Evolutionary conservation across 352 stramenopile genomes (phyloP), one percentile per base, ranked within the genome.

Genomic region (Phytophthora capsici): DNA sequence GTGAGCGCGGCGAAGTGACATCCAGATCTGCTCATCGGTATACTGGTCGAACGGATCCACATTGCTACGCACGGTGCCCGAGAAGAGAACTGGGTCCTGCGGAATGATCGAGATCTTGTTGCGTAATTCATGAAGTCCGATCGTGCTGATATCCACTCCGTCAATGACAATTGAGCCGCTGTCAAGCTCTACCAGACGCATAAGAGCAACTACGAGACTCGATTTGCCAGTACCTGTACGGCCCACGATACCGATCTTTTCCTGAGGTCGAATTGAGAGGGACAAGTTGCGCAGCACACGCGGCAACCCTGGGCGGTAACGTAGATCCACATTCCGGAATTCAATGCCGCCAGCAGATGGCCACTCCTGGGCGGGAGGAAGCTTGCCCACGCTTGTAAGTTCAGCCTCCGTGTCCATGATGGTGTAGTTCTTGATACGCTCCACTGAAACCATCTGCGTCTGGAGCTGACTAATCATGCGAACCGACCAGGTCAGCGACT

Each of bases 21-120:
- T 75, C 76, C 89, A 82, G 40, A 99, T 90, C 48, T 97, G 85
- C 17, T 90, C 79, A 45, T 98, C 91, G 16, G 69, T 80, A 75
- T 91, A 97, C 62, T 96, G 65, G 22, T 88, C 73, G 65, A 98
- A 98, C 16, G 96, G 96, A 66, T 99, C 95, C 26, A 99, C 60
- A 52, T 98, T 98, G 51, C 78, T 89, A 17, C 93, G 82, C 32
- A 99, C 77, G 1, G 82, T 94, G n/a, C 97, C 96, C 7, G 84
- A 93, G 72, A 99, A 99, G 36, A 99, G 67, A 3, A 98, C 91
- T 14, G 97, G 96, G 56, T 99, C 93, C 72, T 99, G 95, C 4
- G 91, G 90, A 25, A 97, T 98, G 46, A 99, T 97, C 19, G 95
- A 70, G 32, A 89, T 75, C 48, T 83, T 82, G 44, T 47, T 69